These are phyloP conservation scores for Maudiozyma pseudohumilis DNA, from an alignment of 805 yeast species.

Conservation along the genomic window DNA sequence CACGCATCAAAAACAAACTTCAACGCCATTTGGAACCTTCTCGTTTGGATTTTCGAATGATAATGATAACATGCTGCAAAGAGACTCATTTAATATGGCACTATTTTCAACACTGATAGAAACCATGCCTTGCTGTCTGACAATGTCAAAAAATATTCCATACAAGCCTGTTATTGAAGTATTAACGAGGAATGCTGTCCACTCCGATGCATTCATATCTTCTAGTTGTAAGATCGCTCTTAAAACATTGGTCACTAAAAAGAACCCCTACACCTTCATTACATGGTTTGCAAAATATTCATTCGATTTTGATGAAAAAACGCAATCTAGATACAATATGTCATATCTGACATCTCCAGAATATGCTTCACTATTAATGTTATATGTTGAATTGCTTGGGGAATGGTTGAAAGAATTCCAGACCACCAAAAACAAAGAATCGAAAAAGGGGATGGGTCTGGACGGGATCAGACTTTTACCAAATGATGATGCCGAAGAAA, in stretches of 20 bases:
- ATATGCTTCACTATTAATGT: constrained; percentile 47
- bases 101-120: constrained; percentile 63
- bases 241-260: constrained; percentile 53
- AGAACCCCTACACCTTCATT: constrained; percentile 59
- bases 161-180: constrained; percentile 64
- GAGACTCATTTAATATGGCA: constrained; percentile 37
- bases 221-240: constrained; percentile 55
- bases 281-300: constrained; percentile 72
- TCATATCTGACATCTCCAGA: constrained; percentile 52
- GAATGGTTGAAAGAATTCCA: constrained; percentile 72
- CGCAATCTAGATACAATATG: constrained; percentile 42
- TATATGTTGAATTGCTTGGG: constrained; percentile 70
- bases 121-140: constrained; percentile 61
- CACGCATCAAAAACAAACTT: constrained; percentile 28
- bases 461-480: constrained; percentile 24
- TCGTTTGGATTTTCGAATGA: constrained; percentile 35
- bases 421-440: constrained; percentile 25
- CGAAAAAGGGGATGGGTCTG: constrained; percentile 24
- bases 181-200: constrained; percentile 66
- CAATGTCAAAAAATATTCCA: constrained; percentile 37
- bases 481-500: constrained; percentile 16
- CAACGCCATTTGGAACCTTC: constrained; percentile 32
- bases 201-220: constrained; percentile 52
- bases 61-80: constrained; percentile 20
- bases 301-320: constrained; percentile 68